Base-by-base conservation (phyloP, 768 basidiomycete genomes). In the Mycena floridula region DNA sequence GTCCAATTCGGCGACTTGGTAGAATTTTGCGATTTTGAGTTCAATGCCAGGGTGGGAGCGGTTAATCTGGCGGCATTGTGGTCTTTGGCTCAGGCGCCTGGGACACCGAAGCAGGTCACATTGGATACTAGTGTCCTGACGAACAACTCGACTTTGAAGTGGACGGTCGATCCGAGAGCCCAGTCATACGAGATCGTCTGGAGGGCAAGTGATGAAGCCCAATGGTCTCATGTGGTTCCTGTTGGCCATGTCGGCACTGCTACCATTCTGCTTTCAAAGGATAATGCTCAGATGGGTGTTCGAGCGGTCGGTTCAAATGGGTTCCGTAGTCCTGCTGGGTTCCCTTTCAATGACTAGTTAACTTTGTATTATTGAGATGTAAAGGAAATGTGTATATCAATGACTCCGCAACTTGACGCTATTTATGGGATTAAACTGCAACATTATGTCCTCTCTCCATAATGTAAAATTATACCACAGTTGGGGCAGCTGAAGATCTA, bases 1-100 rank as follows among this genome's bases (percentile, higher is more conserved):
- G 55, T 69, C n/a, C 76, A 78, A 53, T 77, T 75, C 50, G 77
- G 77, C 26, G 77, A 79, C 56, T 67, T 77, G 37, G 52, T 59
- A 37, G 69, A 77, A 53, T 78, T 77, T 50, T 67, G 66, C 55
- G 76, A 79, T 61, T 69, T 77, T 41, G 66, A 75, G n/a, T 78
- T 70, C 54, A 70, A 61, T 40, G 59, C 68, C 15, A 68, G 74
- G 21, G 76, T 76, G 13, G 75, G 69, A 5, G 66, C 61, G 40
- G 76, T 77, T 38, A 77, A 77, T 46, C 73, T 68, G 1, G 76
- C 73, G 1, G 69, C 68, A 5, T 38, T 78, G 16, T 79, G 76
- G 76, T 74, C 74, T 15, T 62, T 79, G 20, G 77, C 76, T 5
- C 69, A 76, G 44, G 75, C 75, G 1, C 76, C 77, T 2, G 73